Conservation (phyloP, 1,284 basidiomycete species). For the Leccinum proximum region DNA sequence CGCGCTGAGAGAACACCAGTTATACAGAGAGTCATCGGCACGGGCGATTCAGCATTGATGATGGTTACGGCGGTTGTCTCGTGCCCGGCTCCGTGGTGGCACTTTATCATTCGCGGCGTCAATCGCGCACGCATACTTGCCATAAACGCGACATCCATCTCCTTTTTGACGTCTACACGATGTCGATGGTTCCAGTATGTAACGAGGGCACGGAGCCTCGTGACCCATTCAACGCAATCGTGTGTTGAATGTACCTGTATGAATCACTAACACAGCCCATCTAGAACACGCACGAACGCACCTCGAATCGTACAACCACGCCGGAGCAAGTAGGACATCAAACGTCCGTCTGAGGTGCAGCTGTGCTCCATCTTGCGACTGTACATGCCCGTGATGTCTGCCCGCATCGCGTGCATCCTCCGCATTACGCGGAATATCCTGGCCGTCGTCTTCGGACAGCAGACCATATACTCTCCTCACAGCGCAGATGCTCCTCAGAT, state of each 20-base stretch:
- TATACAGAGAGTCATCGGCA: constrained; percentile 61
- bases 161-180: constrained; percentile 64
- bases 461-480: constrained; percentile 59
- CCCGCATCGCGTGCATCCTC: constrained; percentile 61
- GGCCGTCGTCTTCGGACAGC: constrained; percentile 21
- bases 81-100: constrained; percentile 37
- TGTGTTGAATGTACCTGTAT: constrained; percentile 57
- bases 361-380: constrained; percentile 40
- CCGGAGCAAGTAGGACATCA: constrained; percentile 74
- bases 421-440: constrained; percentile 36
- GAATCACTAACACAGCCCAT: constrained; percentile 6
- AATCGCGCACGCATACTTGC: constrained; percentile 47
- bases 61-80: constrained; percentile 44
- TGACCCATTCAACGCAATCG: constrained; percentile 76
- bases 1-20: constrained; percentile 76
- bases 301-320: constrained; percentile 73
- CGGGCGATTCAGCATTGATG: constrained; percentile 52
- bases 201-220: constrained; percentile 57
- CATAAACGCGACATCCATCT: constrained; percentile 73
- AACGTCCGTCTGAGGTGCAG: constrained; percentile 71
- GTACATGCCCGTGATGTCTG: constrained; percentile 56
- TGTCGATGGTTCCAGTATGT: constrained; percentile 77
- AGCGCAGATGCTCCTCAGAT: constrained; percentile 61
- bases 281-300: constrained; percentile 26
- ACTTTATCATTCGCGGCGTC: constrained; percentile 46